Conservation (phyloP, 2,329 filamentous ascomycete genomes). For the Penicillium sumatraense region DNA sequence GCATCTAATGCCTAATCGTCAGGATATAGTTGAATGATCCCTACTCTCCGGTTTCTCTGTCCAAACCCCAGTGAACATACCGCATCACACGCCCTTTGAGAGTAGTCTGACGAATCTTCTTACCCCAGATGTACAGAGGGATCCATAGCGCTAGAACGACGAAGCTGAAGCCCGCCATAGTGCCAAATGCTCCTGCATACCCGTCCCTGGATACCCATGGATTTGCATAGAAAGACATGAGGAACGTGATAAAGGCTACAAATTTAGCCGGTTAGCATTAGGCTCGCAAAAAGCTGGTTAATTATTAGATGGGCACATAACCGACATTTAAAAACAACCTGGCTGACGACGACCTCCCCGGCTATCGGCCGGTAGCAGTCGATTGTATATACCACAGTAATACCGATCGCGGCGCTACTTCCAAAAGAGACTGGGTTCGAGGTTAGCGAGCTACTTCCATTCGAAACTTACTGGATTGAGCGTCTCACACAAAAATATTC, state of each 20-base stretch:
- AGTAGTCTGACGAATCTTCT: not conserved
- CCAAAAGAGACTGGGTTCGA: slow-evolving; percentile 3
- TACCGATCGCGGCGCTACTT: slow-evolving; percentile 3
- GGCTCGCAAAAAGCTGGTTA: not conserved
- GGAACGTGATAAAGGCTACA: not conserved
- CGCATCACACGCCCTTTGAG: not conserved
- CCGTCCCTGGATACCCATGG: slow-evolving; percentile 10
- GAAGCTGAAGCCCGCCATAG: slow-evolving; percentile 2
- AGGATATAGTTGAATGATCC: not conserved
- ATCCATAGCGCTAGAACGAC: slow-evolving; percentile 7
- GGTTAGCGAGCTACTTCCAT: not conserved
- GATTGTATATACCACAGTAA: slow-evolving; percentile 5
- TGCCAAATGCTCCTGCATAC: slow-evolving; percentile 3
- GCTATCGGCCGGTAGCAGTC: slow-evolving; percentile 9
- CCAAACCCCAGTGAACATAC: slow-evolving; percentile 2
- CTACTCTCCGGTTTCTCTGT: slow-evolving; percentile 6
- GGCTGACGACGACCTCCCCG: slow-evolving; percentile 10
- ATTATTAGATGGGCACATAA: not conserved
- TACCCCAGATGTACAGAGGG: slow-evolving; percentile 8
- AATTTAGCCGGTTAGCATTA: not conserved
- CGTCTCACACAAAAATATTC: slow-evolving; percentile 2
- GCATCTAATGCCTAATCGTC: too few relatives aligned
- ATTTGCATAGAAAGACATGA: slow-evolving; percentile 12
- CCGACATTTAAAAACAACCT: slow-evolving; percentile 10
- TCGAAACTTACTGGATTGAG: not conserved